Evolutionary conservation across 2,329 filamentous ascomycete genomes (phyloP), one percentile per base, ranked within the genome.

Genomic region (Emericellopsis cladophorae): DNA sequence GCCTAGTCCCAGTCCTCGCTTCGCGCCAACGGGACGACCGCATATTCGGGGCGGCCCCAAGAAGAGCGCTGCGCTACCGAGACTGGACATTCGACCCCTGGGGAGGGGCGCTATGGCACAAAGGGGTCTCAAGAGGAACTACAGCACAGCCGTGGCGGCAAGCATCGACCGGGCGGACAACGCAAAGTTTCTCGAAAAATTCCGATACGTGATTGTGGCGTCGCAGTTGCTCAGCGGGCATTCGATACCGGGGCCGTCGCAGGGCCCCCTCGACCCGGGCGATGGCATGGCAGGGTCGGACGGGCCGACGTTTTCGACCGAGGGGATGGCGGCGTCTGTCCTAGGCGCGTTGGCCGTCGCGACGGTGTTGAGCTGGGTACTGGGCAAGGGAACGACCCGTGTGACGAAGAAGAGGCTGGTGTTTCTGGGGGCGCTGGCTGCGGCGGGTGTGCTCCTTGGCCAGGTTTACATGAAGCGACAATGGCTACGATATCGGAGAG

Each of bases 151-250:
- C 9, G 72, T 89, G 43, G 83, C 82, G 48, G 79, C 81, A 33
- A 74, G 76, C 45, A 72, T 94, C 46, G 81, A 84, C 42, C 73
- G 81, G 48, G 78, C 76, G 50, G 88, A 94, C 51, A 93, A 89
- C 55, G 74, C 81, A 49, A 81, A 80, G 49, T 95, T 95, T 53
- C 72, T 95, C 44, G 89, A 95, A 61, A 84, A 88, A 55, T 95
- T 95, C 54, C 84, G 89, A 47, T 95, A 95, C 62, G 83, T 85
- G 18, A 85, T 95, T 48, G 84, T 95, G 54, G 88, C 88, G 39
- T 95, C 89, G 18, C 88, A 95, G 57, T 72, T 95, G 12, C 69
- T 95, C 33, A 87, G 78, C 52, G 83, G 83, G 33, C 74, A 83
- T 49, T 72, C 26, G 26, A 76, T 74, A 33, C 42, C 58, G 14